Evolutionary conservation across 108 stramenopile genomes (phyloP), one percentile per base, ranked within the genome.

Genomic region (Fragilaria radians): DNA sequence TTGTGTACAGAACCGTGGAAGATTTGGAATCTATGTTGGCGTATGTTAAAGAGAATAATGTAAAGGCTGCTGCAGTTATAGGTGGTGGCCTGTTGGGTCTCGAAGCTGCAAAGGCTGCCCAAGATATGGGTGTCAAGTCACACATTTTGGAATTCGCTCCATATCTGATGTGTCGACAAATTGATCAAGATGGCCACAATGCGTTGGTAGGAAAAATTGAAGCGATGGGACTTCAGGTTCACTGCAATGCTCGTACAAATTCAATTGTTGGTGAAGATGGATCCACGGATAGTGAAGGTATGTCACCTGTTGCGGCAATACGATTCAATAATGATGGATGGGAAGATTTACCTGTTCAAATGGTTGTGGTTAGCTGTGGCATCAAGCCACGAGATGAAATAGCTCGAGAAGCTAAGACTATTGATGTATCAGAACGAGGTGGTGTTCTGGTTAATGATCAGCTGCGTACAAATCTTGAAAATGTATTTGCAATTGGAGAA

Each of bases 1-100:
- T 96, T 72, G 95, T 96, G 50, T 96, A 96, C 79, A 78, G 95
- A 45, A 96, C 95, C 3, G 91, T 96, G 61, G 93, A 94, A 73
- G 95, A 96, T 48, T 82, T 96, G 56, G 91, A 96, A 64, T 62
- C 59, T 56, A 94, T 94, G 89, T 71, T 93, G 60, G 74, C 79
- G 22, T 94, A 91, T 59, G 85, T 85, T 52, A 76, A 94, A 53
- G 82, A 84, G 36, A 66, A 93, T 57, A 83, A 84, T 51, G 85
- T 94, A 29, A 70, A 85, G 48, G 59, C 67, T 36, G 95, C 95
- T n/a, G 95, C 93, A 33, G 95, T 96, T 46, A 93, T 96, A 46
- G 95, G 95, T 22, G 95, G 95, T 52, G 95, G 95, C 25, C 79
- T 96, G 0, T 78, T 96, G 9, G 88, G 91, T 33, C 75, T 89